Conservation (phyloP, 2,329 filamentous ascomycete species). For the Chaetomiaceae sp. region DNA sequence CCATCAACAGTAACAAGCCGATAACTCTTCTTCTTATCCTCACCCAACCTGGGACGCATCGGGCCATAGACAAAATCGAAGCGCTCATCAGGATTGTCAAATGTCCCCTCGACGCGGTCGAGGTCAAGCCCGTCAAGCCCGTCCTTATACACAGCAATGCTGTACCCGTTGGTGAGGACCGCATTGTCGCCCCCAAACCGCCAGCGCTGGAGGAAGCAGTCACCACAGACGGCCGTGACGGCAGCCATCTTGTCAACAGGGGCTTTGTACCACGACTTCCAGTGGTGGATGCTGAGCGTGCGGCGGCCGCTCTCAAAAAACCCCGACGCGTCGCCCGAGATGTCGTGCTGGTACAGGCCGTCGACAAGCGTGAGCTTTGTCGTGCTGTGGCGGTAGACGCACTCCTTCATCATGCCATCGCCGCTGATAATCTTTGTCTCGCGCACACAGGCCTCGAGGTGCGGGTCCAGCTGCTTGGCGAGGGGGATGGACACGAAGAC, state of each 20-base stretch:
- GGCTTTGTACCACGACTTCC: slow-evolving; percentile 55
- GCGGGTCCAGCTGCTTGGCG: slow-evolving; percentile 41
- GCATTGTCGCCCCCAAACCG: slow-evolving; percentile 40
- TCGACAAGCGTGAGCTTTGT: slow-evolving; percentile 52
- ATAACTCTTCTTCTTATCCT: slow-evolving; percentile 48
- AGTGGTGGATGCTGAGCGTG: slow-evolving; percentile 58
- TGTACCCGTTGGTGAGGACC: slow-evolving; percentile 56
- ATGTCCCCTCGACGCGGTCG: slow-evolving; percentile 50
- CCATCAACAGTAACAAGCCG: slow-evolving; percentile 38
- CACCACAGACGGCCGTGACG: slow-evolving; percentile 49
- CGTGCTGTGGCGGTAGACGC: slow-evolving; percentile 50
- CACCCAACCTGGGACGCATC: slow-evolving; percentile 35
- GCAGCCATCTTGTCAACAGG: slow-evolving; percentile 47
- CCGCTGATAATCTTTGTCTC: slow-evolving; percentile 40
- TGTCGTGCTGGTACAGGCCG: slow-evolving; percentile 54
- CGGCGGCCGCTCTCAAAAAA: slow-evolving; percentile 55
- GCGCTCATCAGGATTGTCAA: slow-evolving; percentile 38
- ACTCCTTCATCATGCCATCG: slow-evolving; percentile 53
- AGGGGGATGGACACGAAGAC: slow-evolving; percentile 53
- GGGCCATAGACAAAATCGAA: slow-evolving; percentile 53
- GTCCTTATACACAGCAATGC: slow-evolving; percentile 44
- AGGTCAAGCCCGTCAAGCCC: slow-evolving; percentile 37
- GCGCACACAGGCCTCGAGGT: slow-evolving; percentile 45
- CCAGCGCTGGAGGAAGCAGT: slow-evolving; percentile 55
- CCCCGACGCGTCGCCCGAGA: slow-evolving; percentile 49